A percentile compares a stretch with the other conserved stretches of the same genome.
phyloP scores from a whole-genome alignment of 768 basidiomycete genomes.

The Cubamyces sp. region DNA sequence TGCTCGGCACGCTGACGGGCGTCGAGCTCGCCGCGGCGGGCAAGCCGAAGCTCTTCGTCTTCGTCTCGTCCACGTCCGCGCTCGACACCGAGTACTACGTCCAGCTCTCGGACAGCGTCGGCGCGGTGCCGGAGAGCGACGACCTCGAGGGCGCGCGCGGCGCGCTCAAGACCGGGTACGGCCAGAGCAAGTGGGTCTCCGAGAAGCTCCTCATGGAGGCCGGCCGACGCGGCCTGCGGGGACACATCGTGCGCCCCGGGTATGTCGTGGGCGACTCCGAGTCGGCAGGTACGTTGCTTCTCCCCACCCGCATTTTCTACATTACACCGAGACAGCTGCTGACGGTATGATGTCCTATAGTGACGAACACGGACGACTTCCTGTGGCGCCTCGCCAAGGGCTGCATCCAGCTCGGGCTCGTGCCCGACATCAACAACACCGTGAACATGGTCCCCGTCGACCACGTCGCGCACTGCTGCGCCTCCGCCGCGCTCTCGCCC shows the following conservation, averaged over 20 bases:
- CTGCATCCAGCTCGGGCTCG: conserved; percentile 95
- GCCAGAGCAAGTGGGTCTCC: conserved; percentile 98
- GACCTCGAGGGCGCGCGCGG: conserved; percentile 82
- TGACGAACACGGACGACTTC: conserved; percentile 99
- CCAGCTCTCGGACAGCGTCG: conserved; percentile 71
- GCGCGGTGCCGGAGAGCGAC: conserved; percentile 86
- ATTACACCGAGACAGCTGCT: not conserved
- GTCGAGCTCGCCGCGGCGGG: conserved; percentile 75
- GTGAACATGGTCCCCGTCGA: conserved; percentile 99
- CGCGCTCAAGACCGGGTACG: conserved; percentile 87
- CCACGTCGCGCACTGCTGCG: conserved; percentile 85
- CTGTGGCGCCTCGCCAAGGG: conserved; percentile 98
- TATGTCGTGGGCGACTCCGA: conserved; percentile 94
- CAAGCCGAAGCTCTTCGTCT: conserved; percentile 81
- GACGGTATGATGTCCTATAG: conserved; percentile 43
- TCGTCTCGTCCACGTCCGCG: conserved; percentile 95
- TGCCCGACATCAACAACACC: conserved; percentile 97
- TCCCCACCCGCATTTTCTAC: too few relatives aligned
- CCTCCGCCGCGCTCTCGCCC: conserved; percentile 71
- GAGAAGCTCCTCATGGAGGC: conserved; percentile 95
- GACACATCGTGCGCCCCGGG: conserved; percentile 89
- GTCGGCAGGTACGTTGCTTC: conserved; percentile 69
- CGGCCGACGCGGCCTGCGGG: conserved; percentile 79
- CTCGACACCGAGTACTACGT: conserved; percentile 93
- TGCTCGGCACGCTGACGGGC: conserved; percentile 86